These are phyloP conservation scores for Arxiozyma heterogenica DNA, from an alignment of 1,139 yeast genomes.

Conservation along the genomic window DNA sequence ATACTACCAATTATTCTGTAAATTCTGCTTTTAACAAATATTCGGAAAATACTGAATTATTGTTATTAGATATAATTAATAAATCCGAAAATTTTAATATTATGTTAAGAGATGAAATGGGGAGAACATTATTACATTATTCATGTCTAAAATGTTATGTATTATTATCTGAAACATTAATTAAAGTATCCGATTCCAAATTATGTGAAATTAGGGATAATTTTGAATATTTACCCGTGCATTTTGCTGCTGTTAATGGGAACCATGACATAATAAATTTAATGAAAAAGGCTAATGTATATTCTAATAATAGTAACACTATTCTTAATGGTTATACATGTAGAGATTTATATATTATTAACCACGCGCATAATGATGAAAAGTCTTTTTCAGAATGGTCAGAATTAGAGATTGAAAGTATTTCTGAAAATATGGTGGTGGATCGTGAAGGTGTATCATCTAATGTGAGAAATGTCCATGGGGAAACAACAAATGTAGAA, in stretches of 20 bases:
- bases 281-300: slow-evolving; percentile 4
- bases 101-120: slow-evolving; percentile 71
- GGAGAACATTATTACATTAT: slow-evolving; percentile 80
- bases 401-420: slow-evolving; percentile 22
- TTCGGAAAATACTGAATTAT: slow-evolving; percentile 35
- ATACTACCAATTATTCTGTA: neutral
- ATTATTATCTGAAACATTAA: slow-evolving; percentile 50
- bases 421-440: slow-evolving; percentile 14
- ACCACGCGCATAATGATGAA: slow-evolving; percentile 3
- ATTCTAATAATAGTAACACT: slow-evolving; percentile 23
- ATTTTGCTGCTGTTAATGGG: slow-evolving; percentile 73
- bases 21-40: neutral
- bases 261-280: slow-evolving; percentile 41
- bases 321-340: slow-evolving; percentile 10
- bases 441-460: slow-evolving; percentile 9
- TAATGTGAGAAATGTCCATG: neutral
- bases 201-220: slow-evolving; percentile 64
- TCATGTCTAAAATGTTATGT: slow-evolving; percentile 68
- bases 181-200: slow-evolving; percentile 57
- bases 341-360: slow-evolving; percentile 8
- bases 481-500: neutral
- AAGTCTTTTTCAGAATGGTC: neutral
- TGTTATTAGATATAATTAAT: slow-evolving; percentile 55
- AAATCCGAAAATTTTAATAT: slow-evolving; percentile 43
- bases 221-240: slow-evolving; percentile 79